These are phyloP conservation scores for Lignosus rhinocerotis DNA, from an alignment of 1,284 basidiomycete genomes.

Conservation along the genomic window DNA sequence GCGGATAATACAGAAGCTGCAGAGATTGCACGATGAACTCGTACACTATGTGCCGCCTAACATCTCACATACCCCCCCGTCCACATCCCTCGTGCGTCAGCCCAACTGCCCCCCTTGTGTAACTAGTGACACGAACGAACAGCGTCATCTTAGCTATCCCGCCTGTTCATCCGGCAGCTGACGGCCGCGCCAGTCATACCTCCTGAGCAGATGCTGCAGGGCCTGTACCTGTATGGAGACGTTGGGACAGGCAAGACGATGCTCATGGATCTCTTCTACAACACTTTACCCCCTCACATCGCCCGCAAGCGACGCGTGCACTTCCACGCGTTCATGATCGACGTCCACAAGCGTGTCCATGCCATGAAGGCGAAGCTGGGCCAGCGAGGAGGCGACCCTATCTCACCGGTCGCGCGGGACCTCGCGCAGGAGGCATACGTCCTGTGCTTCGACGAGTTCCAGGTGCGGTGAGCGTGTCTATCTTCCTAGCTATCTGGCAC, in stretches of 20 bases:
- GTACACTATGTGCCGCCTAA: constrained; percentile 70
- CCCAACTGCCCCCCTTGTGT: background rate
- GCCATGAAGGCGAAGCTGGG: constrained; percentile 72
- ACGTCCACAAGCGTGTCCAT: constrained; percentile 93
- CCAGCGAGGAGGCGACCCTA: constrained; percentile 78
- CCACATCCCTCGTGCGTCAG: constrained; percentile 29
- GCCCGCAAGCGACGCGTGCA: constrained; percentile 86
- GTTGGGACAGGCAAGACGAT: constrained; percentile 98
- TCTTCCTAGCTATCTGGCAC: background rate
- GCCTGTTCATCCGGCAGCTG: constrained; percentile 54
- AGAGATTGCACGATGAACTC: constrained; percentile 79
- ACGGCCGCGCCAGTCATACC: constrained; percentile 37
- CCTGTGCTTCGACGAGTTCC: constrained; percentile 98
- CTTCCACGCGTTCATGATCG: constrained; percentile 99
- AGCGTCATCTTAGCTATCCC: constrained; percentile 52
- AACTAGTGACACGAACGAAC: background rate
- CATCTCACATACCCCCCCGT: constrained; percentile 45
- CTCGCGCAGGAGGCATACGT: constrained; percentile 85
- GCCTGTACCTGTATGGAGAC: constrained; percentile 96
- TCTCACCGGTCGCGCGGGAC: constrained; percentile 87
- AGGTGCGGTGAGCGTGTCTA: constrained; percentile 52
- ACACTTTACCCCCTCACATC: constrained; percentile 79
- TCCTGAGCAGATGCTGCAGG: constrained; percentile 70
- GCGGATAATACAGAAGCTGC: constrained; percentile 80
- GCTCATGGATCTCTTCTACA: constrained; percentile 99